Evolutionary conservation across 768 basidiomycete genomes (phyloP).

Genomic region (Termitomyces sp.): DNA sequence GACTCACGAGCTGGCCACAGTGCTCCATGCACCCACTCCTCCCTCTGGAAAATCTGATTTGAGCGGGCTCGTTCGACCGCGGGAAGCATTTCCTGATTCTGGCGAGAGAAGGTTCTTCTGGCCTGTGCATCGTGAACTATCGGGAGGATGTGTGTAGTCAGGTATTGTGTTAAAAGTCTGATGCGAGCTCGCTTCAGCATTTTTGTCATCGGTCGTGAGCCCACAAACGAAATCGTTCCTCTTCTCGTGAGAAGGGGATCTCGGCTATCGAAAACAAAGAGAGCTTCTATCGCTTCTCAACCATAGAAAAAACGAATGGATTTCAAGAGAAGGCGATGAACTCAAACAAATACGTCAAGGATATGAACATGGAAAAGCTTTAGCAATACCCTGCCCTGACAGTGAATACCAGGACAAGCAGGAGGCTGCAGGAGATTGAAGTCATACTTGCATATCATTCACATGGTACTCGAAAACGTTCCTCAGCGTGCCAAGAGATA

Average conservation of each 20-base stretch:
- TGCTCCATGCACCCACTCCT: constrained; percentile 9
- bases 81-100: neutral
- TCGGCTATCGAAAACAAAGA: neutral
- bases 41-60: constrained; percentile 5
- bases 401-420: neutral
- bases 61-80: too few species aligned
- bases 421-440: neutral
- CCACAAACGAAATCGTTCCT: neutral
- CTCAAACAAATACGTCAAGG: neutral
- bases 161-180: neutral
- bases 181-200: neutral
- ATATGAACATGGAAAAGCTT: neutral
- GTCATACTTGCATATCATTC: neutral
- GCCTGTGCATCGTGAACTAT: neutral
- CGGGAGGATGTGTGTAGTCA: neutral
- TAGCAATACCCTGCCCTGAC: neutral
- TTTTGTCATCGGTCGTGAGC: neutral
- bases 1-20: constrained; percentile 10
- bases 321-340: neutral
- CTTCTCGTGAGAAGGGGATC: neutral
- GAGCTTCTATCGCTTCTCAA: neutral
- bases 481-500: neutral
- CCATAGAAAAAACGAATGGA: neutral
- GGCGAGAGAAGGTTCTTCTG: neutral
- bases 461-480: neutral